Evolutionary conservation across 768 basidiomycete genomes (phyloP).

Genomic region (Pleurotus tuoliensis): DNA sequence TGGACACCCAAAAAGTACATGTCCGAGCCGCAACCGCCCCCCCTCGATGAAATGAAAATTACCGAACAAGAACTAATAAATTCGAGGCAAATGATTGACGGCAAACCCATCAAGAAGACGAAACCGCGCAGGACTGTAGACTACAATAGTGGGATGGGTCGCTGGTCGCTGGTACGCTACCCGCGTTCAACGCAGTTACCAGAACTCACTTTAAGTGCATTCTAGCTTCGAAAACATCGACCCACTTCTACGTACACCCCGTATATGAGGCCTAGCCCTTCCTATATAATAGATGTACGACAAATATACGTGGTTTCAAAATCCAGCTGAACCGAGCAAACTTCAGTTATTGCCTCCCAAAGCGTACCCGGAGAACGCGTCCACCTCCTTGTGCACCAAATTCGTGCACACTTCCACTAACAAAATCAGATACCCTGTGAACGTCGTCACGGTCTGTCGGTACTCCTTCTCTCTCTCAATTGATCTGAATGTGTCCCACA

Average conservation of each 20-base stretch:
- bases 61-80: slow-evolving; percentile 79
- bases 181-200: neutral
- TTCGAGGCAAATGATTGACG: slow-evolving; percentile 68
- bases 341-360: slow-evolving; percentile 86
- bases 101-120: slow-evolving; percentile 85
- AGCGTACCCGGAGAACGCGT: slow-evolving; percentile 87
- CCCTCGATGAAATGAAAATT: slow-evolving; percentile 69
- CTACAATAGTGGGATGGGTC: slow-evolving; percentile 83
- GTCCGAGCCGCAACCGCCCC: slow-evolving; percentile 73
- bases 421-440: slow-evolving; percentile 96
- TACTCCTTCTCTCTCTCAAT: neutral
- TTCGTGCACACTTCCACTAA: slow-evolving; percentile 98
- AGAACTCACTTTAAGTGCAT: neutral
- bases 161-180: slow-evolving; percentile 77
- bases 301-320: slow-evolving; percentile 8
- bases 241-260: slow-evolving; percentile 76
- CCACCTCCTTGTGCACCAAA: slow-evolving; percentile 93
- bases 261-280: slow-evolving; percentile 77
- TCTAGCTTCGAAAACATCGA: slow-evolving; percentile 70
- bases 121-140: slow-evolving; percentile 93
- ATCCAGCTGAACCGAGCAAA: slow-evolving; percentile 18
- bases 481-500: slow-evolving; percentile 25
- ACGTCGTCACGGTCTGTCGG: slow-evolving; percentile 81
- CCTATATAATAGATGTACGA: slow-evolving; percentile 85
- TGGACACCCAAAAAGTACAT: slow-evolving; percentile 77